phyloP scores from a whole-genome alignment of 2,329 filamentous ascomycete genomes.

The Fusarium protoensiforme region DNA sequence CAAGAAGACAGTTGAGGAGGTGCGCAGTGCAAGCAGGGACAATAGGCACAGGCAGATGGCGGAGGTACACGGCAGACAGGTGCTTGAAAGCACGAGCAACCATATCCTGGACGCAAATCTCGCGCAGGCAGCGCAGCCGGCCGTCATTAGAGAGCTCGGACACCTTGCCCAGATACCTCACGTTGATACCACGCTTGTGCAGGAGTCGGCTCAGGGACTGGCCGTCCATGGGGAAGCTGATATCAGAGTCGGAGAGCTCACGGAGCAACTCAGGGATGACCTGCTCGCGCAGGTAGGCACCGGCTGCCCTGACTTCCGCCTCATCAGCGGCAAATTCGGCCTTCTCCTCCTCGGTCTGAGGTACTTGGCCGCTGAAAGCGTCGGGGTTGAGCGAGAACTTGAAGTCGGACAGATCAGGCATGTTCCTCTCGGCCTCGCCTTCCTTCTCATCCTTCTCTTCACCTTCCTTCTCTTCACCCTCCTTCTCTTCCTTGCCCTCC shows the following conservation, averaged over 20 bases:
- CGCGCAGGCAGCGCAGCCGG: slow-evolving; percentile 80
- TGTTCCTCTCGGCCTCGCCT: slow-evolving; percentile 56
- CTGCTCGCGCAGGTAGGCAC: slow-evolving; percentile 78
- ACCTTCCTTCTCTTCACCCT: slow-evolving; percentile 50
- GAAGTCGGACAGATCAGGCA: slow-evolving; percentile 89
- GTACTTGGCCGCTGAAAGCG: slow-evolving; percentile 90
- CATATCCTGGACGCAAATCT: slow-evolving; percentile 90
- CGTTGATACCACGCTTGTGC: slow-evolving; percentile 97
- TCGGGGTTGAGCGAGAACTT: slow-evolving; percentile 92
- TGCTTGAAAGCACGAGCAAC: slow-evolving; percentile 97
- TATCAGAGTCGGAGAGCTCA: slow-evolving; percentile 90
- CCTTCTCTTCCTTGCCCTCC: slow-evolving; percentile 42
- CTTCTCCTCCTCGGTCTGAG: slow-evolving; percentile 92
- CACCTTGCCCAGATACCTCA: slow-evolving; percentile 92
- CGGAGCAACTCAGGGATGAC: slow-evolving; percentile 87
- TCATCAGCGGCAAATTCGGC: slow-evolving; percentile 85
- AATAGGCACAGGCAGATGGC: slow-evolving; percentile 81
- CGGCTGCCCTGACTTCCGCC: slow-evolving; percentile 85
- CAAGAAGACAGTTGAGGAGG: slow-evolving; percentile 92
- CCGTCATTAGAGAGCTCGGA: slow-evolving; percentile 76
- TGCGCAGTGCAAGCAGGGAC: slow-evolving; percentile 85
- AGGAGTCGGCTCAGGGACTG: slow-evolving; percentile 86
- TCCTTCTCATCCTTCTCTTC: slow-evolving; percentile 36
- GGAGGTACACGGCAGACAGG: slow-evolving; percentile 81
- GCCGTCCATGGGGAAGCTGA: slow-evolving; percentile 99